Percentiles rank a stretch among this genome's conserved stretches.
Conservation (phyloP, 148 eudicot genomes). For the Spergularia bocconei region DNA sequence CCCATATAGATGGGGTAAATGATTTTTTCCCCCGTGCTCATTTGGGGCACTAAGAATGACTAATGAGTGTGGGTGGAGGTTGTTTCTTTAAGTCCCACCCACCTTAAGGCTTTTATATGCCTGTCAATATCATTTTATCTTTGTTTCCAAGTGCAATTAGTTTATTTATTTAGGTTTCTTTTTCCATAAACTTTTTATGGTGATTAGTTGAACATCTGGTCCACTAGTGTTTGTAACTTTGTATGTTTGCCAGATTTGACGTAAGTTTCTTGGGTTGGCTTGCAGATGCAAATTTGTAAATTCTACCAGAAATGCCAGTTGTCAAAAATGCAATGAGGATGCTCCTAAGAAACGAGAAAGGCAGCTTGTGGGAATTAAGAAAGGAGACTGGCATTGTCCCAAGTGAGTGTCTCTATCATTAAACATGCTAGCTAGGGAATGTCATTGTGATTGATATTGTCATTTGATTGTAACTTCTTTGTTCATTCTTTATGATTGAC, state of each 20-base stretch:
- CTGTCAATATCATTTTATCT: neutral
- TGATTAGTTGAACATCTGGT: neutral
- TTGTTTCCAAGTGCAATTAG: neutral
- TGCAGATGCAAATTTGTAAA: conserved; percentile 50
- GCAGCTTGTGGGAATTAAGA: conserved; percentile 34
- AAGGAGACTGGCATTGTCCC: conserved; percentile 61
- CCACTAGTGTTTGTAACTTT: neutral
- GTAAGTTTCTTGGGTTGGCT: neutral
- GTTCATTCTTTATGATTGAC: neutral
- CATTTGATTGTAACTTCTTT: neutral
- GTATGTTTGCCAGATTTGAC: neutral
- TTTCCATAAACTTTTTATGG: neutral
- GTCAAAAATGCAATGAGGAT: conserved; percentile 44
- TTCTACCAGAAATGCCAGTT: conserved; percentile 37
- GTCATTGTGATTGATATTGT: neutral
- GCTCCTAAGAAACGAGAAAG: conserved; percentile 34
- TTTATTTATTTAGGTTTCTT: neutral
- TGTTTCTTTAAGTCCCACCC: no score
- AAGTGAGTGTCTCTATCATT: conserved; percentile 38
- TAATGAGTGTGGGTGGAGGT: no score
- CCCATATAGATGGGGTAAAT: no score
- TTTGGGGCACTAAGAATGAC: no score
- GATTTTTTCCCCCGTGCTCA: no score
- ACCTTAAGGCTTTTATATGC: neutral
- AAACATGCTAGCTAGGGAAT: neutral